A percentile compares a stretch with the other conserved stretches of the same genome.
Evolutionary conservation across 441 rosid genomes (phyloP).

Genomic region (Manihot esculenta): DNA sequence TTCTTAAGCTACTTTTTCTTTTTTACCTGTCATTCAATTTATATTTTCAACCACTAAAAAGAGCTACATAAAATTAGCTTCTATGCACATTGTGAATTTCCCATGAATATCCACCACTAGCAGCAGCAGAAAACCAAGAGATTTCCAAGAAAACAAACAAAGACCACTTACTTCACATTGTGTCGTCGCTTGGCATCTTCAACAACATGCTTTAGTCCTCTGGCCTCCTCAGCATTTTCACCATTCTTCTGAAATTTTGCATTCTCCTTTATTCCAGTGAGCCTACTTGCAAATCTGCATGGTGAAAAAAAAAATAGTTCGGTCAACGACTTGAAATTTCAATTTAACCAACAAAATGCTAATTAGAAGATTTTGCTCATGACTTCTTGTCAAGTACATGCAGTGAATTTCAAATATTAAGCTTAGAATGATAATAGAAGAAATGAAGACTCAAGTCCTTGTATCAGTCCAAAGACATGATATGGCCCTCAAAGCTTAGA

Average conservation of each 20-base stretch:
- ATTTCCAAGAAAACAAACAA: background rate
- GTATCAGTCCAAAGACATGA: background rate
- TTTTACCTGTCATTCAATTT: too few species aligned
- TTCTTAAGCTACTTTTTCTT: background rate
- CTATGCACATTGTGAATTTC: background rate
- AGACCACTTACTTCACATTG: conserved; percentile 66
- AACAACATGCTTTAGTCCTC: conserved; percentile 69
- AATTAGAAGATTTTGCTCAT: background rate
- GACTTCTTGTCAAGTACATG: background rate
- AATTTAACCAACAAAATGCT: background rate
- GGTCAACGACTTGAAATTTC: too few species aligned
- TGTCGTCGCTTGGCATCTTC: conserved; percentile 70
- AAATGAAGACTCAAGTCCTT: background rate
- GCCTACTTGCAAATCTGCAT: conserved; percentile 74
- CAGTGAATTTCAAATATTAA: background rate
- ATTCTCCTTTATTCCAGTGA: conserved; percentile 87
- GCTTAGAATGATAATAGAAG: background rate
- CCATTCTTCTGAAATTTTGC: conserved; percentile 63
- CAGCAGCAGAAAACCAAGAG: background rate
- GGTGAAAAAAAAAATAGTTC: conserved; percentile 8
- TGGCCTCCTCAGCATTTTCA: conserved; percentile 39
- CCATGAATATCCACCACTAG: background rate
- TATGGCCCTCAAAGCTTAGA: background rate
- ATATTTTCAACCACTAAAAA: background rate
- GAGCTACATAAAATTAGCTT: background rate